A percentile compares a stretch with the other conserved stretches of the same genome.
Evolutionary conservation across 2,329 filamentous ascomycete genomes (phyloP).

Genomic region (Nemania abortiva): DNA sequence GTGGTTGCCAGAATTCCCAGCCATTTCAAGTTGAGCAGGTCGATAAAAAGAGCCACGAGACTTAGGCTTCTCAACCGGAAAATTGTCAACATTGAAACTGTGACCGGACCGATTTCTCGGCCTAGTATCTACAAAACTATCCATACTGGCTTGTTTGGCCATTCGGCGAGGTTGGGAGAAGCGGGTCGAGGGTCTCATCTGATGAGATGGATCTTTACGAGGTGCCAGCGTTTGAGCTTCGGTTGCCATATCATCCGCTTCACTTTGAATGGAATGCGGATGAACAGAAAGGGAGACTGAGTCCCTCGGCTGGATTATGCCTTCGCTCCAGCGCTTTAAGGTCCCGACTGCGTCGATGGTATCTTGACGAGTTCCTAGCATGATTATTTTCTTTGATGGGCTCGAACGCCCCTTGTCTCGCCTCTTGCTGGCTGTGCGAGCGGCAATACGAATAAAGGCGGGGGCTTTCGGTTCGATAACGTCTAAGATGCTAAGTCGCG

Average conservation of each 20-base stretch:
- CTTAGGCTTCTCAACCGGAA: conserved; percentile 28
- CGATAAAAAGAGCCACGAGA: conserved; percentile 48
- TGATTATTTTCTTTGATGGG: conserved; percentile 67
- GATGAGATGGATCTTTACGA: conserved; percentile 4
- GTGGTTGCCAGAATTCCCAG: conserved; percentile 52
- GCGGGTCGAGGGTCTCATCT: conserved; percentile 35
- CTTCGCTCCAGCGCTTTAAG: conserved; percentile 68
- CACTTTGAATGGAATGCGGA: conserved; percentile 8
- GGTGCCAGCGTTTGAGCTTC: conserved; percentile 10
- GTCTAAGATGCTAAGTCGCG: conserved; percentile 71
- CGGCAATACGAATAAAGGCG: conserved; percentile 70
- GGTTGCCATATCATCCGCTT: neutral
- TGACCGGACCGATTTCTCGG: conserved; percentile 23
- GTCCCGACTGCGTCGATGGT: conserved; percentile 68
- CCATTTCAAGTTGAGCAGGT: conserved; percentile 69
- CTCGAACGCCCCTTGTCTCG: conserved; percentile 65
- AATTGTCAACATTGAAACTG: conserved; percentile 4
- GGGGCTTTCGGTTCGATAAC: conserved; percentile 66
- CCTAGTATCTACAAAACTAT: conserved; percentile 50
- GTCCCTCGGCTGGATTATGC: conserved; percentile 61
- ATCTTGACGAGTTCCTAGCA: conserved; percentile 70
- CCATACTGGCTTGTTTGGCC: conserved; percentile 49
- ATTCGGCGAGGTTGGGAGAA: conserved; percentile 48
- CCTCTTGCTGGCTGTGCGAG: conserved; percentile 65
- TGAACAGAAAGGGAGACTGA: neutral